phyloP scores from a whole-genome alignment of 306 rosid species.

The Arachis hypogaea region DNA sequence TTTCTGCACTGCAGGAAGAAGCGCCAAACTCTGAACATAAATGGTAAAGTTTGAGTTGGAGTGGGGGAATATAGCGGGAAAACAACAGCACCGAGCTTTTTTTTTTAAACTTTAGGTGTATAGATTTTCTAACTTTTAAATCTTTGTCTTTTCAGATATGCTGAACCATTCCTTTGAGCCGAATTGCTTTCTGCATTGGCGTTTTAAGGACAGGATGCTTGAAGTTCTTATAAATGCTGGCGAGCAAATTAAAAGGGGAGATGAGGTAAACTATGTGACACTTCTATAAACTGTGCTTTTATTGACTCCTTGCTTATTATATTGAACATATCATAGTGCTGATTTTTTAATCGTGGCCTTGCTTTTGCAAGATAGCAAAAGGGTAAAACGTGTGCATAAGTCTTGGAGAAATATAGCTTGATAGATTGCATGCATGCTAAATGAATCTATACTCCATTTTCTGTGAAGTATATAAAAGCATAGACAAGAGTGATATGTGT shows the following conservation, averaged over 20 bases:
- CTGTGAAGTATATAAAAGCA: neutral
- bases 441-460: neutral
- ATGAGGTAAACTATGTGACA: constrained; percentile 66
- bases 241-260: constrained; percentile 77
- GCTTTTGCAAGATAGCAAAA: constrained; percentile 4
- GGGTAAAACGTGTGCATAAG: constrained; percentile 1
- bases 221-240: constrained; percentile 99
- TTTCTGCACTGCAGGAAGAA: constrained; percentile 5
- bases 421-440: neutral
- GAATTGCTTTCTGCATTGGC: constrained; percentile 97
- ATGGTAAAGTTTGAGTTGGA: neutral
- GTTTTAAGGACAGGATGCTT: constrained; percentile 93
- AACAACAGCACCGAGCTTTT: neutral
- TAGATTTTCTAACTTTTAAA: constrained; percentile 28
- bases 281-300: constrained; percentile 27
- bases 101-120: neutral
- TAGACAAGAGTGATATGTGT: neutral
- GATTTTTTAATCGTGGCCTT: neutral
- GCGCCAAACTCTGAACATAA: neutral
- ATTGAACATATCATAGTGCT: neutral
- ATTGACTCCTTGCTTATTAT: constrained; percentile 15
- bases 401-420: neutral
- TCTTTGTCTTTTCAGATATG: constrained; percentile 69
- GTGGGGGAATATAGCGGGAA: neutral
- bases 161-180: constrained; percentile 95